Evolutionary conservation across 2,329 filamentous ascomycete genomes (phyloP), one percentile per base, ranked within the genome.

Genomic region (Tricladium varicosporioides): DNA sequence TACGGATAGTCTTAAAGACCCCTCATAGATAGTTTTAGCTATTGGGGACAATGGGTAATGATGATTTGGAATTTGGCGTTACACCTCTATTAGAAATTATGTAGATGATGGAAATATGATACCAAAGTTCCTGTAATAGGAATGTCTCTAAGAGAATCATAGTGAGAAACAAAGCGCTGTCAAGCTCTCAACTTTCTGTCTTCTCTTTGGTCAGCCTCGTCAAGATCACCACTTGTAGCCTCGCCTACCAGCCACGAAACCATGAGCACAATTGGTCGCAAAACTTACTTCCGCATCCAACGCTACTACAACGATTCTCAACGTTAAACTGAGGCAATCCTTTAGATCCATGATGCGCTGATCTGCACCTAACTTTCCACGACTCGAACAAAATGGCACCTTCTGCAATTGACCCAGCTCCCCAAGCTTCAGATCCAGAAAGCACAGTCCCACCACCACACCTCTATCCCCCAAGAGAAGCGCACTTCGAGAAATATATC

Each of bases 1-100:
- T 42, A 95, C 91, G 67, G 89, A 92, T 63, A 92, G 88, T 64
- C 75, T 95, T 44, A 89, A 92, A 70, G 89, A 93, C 19, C 89
- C 91, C 2, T 81, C 85, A 57, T 91, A 31, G 70, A 67, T 56
- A 36, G 43, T 49, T 31, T 8, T n/a, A 56, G 45, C 18, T 43
- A 13, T 11, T 44, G 19, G 13, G 22, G 18, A 13, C 7, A 13
- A 48, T 48, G 52, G 4, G 15, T 22, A 13, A 33, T 32, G 4
- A 8, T 9, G 10, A 7, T 15, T 5, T 7, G 19, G 13, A 14
- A 16, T 18, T 5, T 19, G 32, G 9, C 22, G 47, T 45, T 47
- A 32, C 4, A 13, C 11, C 13, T 33, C n/a, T 18, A 45, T 4
- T 19, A n/a, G 14, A 22, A 16, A 15, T 27, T 31, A 46, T n/a